A percentile compares a stretch with the other conserved stretches of the same genome.
phyloP scores from a whole-genome alignment of 2,329 filamentous ascomycete species.

The Ophiocordyceps camponoti-saundersi region DNA sequence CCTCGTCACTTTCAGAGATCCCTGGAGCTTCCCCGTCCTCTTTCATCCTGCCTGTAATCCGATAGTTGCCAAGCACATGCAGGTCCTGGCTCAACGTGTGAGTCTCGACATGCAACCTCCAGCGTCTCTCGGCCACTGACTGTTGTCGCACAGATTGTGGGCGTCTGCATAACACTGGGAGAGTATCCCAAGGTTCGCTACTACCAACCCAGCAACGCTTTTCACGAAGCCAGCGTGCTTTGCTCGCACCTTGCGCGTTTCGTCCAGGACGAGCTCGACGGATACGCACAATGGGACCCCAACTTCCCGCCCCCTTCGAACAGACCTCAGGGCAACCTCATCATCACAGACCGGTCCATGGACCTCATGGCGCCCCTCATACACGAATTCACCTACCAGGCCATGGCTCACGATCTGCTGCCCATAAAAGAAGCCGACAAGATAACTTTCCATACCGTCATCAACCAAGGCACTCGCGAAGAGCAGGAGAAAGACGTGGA shows the following conservation, averaged over 20 bases:
- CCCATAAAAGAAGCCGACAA: slow-evolving; percentile 81
- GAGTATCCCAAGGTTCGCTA: slow-evolving; percentile 91
- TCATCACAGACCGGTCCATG: slow-evolving; percentile 87
- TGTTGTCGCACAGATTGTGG: slow-evolving; percentile 15
- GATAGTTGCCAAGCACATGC: slow-evolving; percentile 68
- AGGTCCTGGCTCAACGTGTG: slow-evolving; percentile 76
- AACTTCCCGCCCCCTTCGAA: slow-evolving; percentile 69
- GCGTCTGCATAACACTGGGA: slow-evolving; percentile 78
- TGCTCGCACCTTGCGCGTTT: slow-evolving; percentile 80
- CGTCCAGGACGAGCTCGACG: slow-evolving; percentile 79
- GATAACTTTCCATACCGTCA: slow-evolving; percentile 62
- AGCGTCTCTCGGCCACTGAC: neutral
- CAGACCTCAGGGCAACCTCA: slow-evolving; percentile 63
- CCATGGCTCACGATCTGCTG: slow-evolving; percentile 89
- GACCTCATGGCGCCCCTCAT: slow-evolving; percentile 75
- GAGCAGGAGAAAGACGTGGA: slow-evolving; percentile 82
- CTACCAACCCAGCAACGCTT: slow-evolving; percentile 57
- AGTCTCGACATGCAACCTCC: neutral
- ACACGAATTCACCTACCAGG: slow-evolving; percentile 96
- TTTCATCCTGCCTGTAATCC: slow-evolving; percentile 84
- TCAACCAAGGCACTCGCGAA: slow-evolving; percentile 56
- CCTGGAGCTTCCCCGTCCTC: slow-evolving; percentile 85
- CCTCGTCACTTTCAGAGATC: slow-evolving; percentile 79
- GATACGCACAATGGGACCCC: slow-evolving; percentile 68
- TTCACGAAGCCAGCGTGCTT: slow-evolving; percentile 76